A percentile compares a stretch with the other conserved stretches of the same genome.
phyloP scores from a whole-genome alignment of 164 flowering plant genomes.

The Paratinospora sagittata region DNA sequence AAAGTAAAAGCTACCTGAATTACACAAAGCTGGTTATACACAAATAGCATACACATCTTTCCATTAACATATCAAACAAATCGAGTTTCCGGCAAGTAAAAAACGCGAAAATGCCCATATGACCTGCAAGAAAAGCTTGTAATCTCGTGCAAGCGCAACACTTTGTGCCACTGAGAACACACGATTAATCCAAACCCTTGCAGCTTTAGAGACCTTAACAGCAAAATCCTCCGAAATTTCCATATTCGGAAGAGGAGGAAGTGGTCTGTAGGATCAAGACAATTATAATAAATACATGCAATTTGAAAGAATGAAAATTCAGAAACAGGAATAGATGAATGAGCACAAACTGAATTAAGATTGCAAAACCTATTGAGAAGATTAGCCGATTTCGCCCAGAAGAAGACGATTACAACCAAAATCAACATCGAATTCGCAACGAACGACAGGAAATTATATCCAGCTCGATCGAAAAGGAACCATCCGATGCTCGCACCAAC shows the following conservation, averaged over 20 bases:
- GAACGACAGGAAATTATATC: slow-evolving; percentile 49
- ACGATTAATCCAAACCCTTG: slow-evolving; percentile 43
- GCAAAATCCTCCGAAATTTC: slow-evolving; percentile 59
- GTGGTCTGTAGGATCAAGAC: slow-evolving; percentile 52
- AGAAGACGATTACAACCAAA: slow-evolving; percentile 58
- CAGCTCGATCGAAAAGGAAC: slow-evolving; percentile 61
- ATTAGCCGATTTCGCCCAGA: slow-evolving; percentile 87
- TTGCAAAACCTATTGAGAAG: slow-evolving; percentile 64
- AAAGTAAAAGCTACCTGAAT: slow-evolving; percentile 48
- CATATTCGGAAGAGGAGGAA: slow-evolving; percentile 81
- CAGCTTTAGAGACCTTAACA: slow-evolving; percentile 33
- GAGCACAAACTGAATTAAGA: neutral
- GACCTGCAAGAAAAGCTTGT: slow-evolving; percentile 57
- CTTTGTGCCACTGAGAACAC: slow-evolving; percentile 50
- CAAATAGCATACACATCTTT: neutral
- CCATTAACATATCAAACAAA: neutral
- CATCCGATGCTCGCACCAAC: slow-evolving; percentile 46
- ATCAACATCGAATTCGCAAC: slow-evolving; percentile 56
- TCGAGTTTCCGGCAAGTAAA: neutral
- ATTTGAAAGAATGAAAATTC: neutral
- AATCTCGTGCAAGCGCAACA: slow-evolving; percentile 53
- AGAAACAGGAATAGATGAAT: neutral
- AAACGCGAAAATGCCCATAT: slow-evolving; percentile 4
- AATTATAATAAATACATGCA: neutral
- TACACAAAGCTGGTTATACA: neutral